Base-by-base conservation (phyloP, 208 protist species). In the Wallacemonas sp. region DNA sequence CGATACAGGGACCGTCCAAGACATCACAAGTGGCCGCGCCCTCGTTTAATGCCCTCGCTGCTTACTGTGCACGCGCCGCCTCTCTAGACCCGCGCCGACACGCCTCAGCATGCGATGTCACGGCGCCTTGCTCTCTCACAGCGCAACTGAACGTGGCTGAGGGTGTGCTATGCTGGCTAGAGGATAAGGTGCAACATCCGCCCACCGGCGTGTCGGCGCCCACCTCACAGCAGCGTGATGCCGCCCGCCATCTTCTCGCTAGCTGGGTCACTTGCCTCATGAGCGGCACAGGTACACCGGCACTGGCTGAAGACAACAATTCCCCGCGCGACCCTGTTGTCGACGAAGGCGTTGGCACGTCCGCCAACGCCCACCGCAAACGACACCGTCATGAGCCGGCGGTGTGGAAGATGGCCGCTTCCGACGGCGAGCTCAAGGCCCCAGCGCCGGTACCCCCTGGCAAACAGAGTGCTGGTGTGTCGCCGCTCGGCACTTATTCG, bases 121-220 rank as follows among this genome's bases (percentile, higher is more conserved):
- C n/a, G n/a, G n/a, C n/a, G n/a, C n/a, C n/a, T n/a, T n/a, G n/a
- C 34, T 4, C 22, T 44, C 15, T 3, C 41, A 1, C 10, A 24
- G 21, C 29, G 0, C 32, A 58, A 12, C 37, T 17, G 17, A 48
- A 9, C 1, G 63, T 59, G 1, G 58, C 67, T 36, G 44, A 58
- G 32, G 59, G 41, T 2, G 38, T 81, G 12, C 29, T 81, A 12
- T 21, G 8, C 9, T 76, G 75, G 68, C 32, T 81, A 17, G 75
- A 68, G 26, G 33, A 32, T n/a, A n/a, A n/a, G n/a, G n/a, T n/a
- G n/a, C n/a, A n/a, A n/a, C n/a, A n/a, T n/a, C n/a, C n/a, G n/a
- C n/a, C n/a, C n/a, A n/a, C n/a, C n/a, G n/a, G n/a, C n/a, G n/a
- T n/a, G n/a, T n/a, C n/a, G n/a, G n/a, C n/a, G n/a, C n/a, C n/a